Evolutionary conservation across 352 stramenopile genomes (phyloP).

Genomic region (Hyaloperonospora arabidopsidis): DNA sequence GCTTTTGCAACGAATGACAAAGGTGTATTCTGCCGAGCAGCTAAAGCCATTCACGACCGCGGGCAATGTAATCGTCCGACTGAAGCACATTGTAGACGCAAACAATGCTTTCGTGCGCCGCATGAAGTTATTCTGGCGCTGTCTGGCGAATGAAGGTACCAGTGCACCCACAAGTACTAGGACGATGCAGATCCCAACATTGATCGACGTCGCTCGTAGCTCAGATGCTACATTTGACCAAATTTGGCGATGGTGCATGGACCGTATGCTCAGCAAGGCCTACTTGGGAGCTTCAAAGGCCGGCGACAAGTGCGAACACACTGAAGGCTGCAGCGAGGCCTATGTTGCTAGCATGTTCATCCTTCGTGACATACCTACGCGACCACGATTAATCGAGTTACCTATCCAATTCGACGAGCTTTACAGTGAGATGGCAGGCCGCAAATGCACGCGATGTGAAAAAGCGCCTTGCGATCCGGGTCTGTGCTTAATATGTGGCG

Average conservation of each 20-base stretch:
- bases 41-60: constrained; percentile 44
- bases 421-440: constrained; percentile 64
- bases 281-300: constrained; percentile 57
- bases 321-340: constrained; percentile 73
- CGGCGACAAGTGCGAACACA: constrained; percentile 80
- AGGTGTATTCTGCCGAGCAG: constrained; percentile 42
- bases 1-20: constrained; percentile 52
- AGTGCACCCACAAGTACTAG: constrained; percentile 8
- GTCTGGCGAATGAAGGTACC: constrained; percentile 34
- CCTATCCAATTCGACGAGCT: constrained; percentile 81
- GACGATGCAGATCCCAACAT: constrained; percentile 35
- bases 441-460: constrained; percentile 62
- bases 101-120: constrained; percentile 69
- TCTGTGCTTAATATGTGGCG: constrained; percentile 77
- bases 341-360: constrained; percentile 88
- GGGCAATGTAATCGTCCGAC: constrained; percentile 28
- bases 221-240: constrained; percentile 58
- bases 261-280: constrained; percentile 73
- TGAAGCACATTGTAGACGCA: constrained; percentile 36
- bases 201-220: constrained; percentile 46
- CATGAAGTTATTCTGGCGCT: constrained; percentile 83
- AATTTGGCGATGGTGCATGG: constrained; percentile 82
- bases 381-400: constrained; percentile 67
- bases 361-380: constrained; percentile 49
- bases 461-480: constrained; percentile 62